Base-by-base conservation (phyloP, 1,139 yeast species). In the Taphrina wiesneri region DNA sequence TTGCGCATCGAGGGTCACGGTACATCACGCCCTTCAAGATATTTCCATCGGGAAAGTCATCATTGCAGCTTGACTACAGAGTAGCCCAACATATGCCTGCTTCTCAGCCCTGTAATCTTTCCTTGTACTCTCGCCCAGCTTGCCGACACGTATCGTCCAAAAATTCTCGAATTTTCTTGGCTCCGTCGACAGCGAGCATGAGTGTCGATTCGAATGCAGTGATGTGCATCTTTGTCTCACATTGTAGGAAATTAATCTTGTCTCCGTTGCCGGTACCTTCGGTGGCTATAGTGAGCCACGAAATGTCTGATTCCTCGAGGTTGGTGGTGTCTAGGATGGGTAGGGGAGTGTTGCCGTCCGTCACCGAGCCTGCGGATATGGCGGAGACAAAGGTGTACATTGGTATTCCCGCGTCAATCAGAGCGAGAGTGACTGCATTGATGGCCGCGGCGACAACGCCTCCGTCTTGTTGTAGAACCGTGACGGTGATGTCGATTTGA, bases 361-460 rank as follows among this genome's bases (percentile, higher is more conserved):
- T 52, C 73, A 85, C 87, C 46, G 90, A 77, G 0, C 97, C 98
- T 6, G 92, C 89, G 41, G 87, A 82, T 41, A 90, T 82, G 2
- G 96, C 86, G 63, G 91, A 83, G 15, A 93, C 88, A 74, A 90
- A 92, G 75, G 93, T 98, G 73, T 88, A 88, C 90, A 93, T 87
- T 19, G 97, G 89, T 53, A 93, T 86, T 56, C 99, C 99, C 0
- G 98, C 97, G 77, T 95, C 98, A 56, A 93, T 85, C 61, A 93
- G 80, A 0, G 97, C 98, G 71, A 93, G 78, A 0, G 97, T 90
- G 62, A 89, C 84, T n/a, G 97, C 90, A 74, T 95, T 93, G 60
- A 90, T 81, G 72, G 95, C 84, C 0, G 89, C 82, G 0, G 96
- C 85, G 70, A 93, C 77, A 59, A 92, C 75, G 0, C 97, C 69